These are phyloP conservation scores for Trichoderma sp. DNA, from an alignment of 2,329 filamentous ascomycete species.

Conservation along the genomic window DNA sequence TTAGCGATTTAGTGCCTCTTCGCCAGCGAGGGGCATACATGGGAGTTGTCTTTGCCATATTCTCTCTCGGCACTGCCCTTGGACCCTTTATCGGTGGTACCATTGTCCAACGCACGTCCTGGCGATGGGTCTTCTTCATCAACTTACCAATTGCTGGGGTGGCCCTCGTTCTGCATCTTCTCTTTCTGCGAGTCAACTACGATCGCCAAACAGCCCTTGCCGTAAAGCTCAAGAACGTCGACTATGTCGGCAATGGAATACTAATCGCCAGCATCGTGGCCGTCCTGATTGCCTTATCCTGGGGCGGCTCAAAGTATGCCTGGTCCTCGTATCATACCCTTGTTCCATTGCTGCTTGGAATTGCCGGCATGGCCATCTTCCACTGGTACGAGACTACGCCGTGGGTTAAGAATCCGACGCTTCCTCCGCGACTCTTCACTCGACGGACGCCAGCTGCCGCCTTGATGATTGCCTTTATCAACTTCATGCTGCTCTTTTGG, in stretches of 20 bases:
- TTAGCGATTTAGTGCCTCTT: conserved; percentile 51
- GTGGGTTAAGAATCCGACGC: background rate
- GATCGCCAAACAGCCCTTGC: conserved; percentile 22
- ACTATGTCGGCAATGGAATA: conserved; percentile 47
- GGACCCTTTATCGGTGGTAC: conserved; percentile 40
- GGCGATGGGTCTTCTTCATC: conserved; percentile 52
- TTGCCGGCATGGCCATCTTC: conserved; percentile 19
- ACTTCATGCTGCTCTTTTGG: background rate
- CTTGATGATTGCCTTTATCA: background rate
- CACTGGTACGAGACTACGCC: background rate
- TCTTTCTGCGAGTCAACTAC: conserved; percentile 42
- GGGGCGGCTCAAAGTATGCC: conserved; percentile 44
- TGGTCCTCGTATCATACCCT: conserved; percentile 46
- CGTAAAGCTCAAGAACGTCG: conserved; percentile 40
- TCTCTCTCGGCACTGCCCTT: conserved; percentile 37
- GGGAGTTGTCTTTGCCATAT: conserved; percentile 36
- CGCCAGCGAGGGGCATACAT: conserved; percentile 47
- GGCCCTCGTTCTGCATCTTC: conserved; percentile 35
- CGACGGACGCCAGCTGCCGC: background rate
- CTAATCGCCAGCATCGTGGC: conserved; percentile 43
- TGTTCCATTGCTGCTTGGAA: conserved; percentile 46
- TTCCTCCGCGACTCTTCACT: background rate
- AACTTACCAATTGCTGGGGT: conserved; percentile 45
- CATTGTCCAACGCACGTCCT: conserved; percentile 36
- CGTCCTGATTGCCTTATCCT: conserved; percentile 46